A percentile compares a stretch with the other conserved stretches of the same genome.
phyloP scores from a whole-genome alignment of 495 filamentous ascomycete genomes.

The Penicillium roqueforti region DNA sequence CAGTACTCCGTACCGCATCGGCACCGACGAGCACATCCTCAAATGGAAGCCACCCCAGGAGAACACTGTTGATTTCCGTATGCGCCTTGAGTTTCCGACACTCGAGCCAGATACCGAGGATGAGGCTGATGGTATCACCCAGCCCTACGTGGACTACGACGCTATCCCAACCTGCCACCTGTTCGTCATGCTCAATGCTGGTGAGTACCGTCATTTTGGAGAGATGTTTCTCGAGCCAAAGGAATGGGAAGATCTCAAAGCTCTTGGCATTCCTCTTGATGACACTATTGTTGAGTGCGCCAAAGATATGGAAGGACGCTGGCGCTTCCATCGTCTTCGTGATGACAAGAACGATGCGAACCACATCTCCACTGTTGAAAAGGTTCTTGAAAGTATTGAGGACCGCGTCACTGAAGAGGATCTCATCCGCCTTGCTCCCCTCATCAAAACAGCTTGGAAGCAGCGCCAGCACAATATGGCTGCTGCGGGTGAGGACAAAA shows the following conservation, averaged over 20 bases:
- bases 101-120: slow-evolving; percentile 67
- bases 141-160: slow-evolving; percentile 53
- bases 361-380: slow-evolving; percentile 73
- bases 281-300: slow-evolving; percentile 84
- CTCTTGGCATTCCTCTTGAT: slow-evolving; percentile 63
- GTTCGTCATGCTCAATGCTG: slow-evolving; percentile 50
- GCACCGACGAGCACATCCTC: slow-evolving; percentile 87
- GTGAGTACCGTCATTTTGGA: slow-evolving; percentile 58
- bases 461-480: slow-evolving; percentile 36
- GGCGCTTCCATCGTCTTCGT: slow-evolving; percentile 81
- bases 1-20: slow-evolving; percentile 75
- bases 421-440: slow-evolving; percentile 57
- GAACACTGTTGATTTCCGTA: slow-evolving; percentile 88
- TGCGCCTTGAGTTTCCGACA: slow-evolving; percentile 69
- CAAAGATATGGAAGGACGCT: slow-evolving; percentile 65
- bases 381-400: slow-evolving; percentile 76
- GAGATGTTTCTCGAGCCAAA: slow-evolving; percentile 63
- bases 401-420: slow-evolving; percentile 67
- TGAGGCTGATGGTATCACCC: slow-evolving; percentile 53
- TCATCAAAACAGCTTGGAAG: slow-evolving; percentile 73
- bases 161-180: slow-evolving; percentile 58
- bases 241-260: slow-evolving; percentile 83
- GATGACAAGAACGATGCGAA: slow-evolving; percentile 92
- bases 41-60: slow-evolving; percentile 96
- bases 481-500: slow-evolving; percentile 26